Evolutionary conservation across 495 filamentous ascomycete species (phyloP), one percentile per base, ranked within the genome.

Genomic region (Xylaria palmicola): DNA sequence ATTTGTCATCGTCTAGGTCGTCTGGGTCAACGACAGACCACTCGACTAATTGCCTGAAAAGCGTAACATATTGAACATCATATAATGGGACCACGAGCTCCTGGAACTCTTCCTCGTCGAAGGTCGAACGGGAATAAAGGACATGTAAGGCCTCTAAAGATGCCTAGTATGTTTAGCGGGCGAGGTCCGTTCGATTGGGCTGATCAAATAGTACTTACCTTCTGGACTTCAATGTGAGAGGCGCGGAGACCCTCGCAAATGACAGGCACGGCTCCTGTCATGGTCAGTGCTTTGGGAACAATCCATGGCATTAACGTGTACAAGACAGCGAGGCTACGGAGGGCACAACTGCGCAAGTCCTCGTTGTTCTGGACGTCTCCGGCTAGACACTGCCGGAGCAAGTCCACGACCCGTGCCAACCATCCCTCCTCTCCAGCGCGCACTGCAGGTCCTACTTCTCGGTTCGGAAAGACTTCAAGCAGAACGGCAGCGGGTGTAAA

Each of bases 1-100:
- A 98, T 70, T 91, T 93, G 60, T 91, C 88, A 57, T 97, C 92
- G 67, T 96, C 90, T 29, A 93, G 83, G 67, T 94, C 86, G 44
- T 87, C 79, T 7, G 89, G 81, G 53, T 93, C 88, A 59, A 93
- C 87, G 6, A 85, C 73, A 1, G 91, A 90, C 90, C 90, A 96
- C 64, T 92, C 83, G 67, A 89, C 93, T 26, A 97, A 80, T 60
- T 85, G 84, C 62, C 83, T 83, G 54, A 93, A 83, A n/a, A 95
- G 80, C 26, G 79, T 78, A 37, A 96, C 81, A 59, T 85, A 87
- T 34, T 89, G 84, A 19, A 79, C 71, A 60, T 84, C 81, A 65
- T 90, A 93, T 80, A 97, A 88, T 51, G 91, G 86, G 55, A 86
- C 85, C 30, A 96, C 85, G 13, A 97, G 78, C 24, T 85, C 84